A percentile compares a stretch with the other conserved stretches of the same genome.
phyloP scores from a whole-genome alignment of 1,284 basidiomycete species.

The Pseudozyma thailandica region DNA sequence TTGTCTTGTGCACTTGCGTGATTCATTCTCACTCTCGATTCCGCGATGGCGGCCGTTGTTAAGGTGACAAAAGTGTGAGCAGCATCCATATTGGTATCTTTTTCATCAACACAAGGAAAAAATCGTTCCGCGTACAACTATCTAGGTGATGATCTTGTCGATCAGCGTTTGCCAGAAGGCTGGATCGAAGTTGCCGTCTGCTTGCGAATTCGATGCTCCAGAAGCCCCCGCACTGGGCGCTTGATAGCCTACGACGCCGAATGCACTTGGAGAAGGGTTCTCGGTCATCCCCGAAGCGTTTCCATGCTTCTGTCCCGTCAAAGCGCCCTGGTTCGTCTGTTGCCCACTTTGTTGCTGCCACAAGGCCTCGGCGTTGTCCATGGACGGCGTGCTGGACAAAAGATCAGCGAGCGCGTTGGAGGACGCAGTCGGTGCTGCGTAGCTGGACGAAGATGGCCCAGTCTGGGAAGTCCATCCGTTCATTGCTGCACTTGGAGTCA shows the following conservation, averaged over 20 bases:
- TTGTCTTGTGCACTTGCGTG: not conserved
- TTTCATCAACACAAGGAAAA: too few species aligned
- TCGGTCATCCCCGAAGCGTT: not conserved
- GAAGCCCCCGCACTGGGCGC: not conserved
- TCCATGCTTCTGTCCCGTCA: slow-evolving; percentile 2
- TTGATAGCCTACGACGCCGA: slow-evolving; percentile 4
- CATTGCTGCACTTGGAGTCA: slow-evolving; percentile 22
- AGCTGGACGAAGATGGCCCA: slow-evolving; percentile 13
- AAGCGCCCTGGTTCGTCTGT: not conserved
- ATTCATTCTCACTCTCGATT: too few species aligned
- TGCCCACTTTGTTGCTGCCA: slow-evolving; percentile 13
- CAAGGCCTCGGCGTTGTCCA: slow-evolving; percentile 7
- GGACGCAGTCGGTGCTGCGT: slow-evolving; percentile 7
- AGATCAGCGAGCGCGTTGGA: slow-evolving; percentile 28
- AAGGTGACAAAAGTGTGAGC: too few species aligned
- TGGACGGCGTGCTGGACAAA: slow-evolving; percentile 7
- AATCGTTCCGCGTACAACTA: too few species aligned
- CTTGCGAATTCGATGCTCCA: slow-evolving; percentile 6
- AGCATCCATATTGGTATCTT: too few species aligned
- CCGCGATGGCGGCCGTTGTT: too few species aligned
- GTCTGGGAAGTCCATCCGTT: slow-evolving; percentile 30
- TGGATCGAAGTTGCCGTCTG: slow-evolving; percentile 33
- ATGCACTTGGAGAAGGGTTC: not conserved
- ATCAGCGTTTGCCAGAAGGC: slow-evolving; percentile 52
- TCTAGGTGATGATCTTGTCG: slow-evolving; percentile 56